Evolutionary conservation across 176 grass and related monocot genomes (phyloP), one percentile per base, ranked within the genome.

Genomic region (Themeda triandra): DNA sequence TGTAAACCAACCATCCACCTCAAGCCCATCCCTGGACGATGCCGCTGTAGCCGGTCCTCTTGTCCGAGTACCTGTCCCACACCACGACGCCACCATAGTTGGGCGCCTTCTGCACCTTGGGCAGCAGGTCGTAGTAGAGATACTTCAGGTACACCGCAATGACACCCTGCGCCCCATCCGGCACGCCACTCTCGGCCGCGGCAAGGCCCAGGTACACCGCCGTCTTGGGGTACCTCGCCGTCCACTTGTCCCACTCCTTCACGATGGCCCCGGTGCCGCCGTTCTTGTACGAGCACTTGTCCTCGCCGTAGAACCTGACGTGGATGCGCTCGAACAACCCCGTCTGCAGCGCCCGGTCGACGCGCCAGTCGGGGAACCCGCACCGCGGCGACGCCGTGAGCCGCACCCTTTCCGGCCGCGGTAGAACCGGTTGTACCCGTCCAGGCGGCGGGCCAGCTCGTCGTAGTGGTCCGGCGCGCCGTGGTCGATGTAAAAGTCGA

Each of bases 281-380:
- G 14, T 21, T 33, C 42, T 27, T 49, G 39, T 76, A 87, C 18
- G 91, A 28, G 81, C 92, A 97, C 3, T 23, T 46, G 0, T 64
- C 63, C 67, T 88, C 81, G 70, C 88, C 92, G 84, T 90, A 97
- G 85, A 97, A 94, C 4, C 91, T 36, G 1, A 94, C 92, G 85
- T 90, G 92, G 37, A 97, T 69, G 37, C 87, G 92, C 75, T 90
- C 82, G 39, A 97, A 97, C 1, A 88, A 58, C 12, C 79, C 85
- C 15, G 89, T 94, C 7, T 42, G 14, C 0, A 94, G 78, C 31
- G 91, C 91, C 27, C 13, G 18, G 21, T 71, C 75, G 2, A 82
- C 42, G 19, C 45, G 80, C 11, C 17, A 0, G 72, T 93, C 94
- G 2, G 89, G 89, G 78, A 6, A 93, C 13, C 82, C 79, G 48